Conservation (phyloP, 805 yeast genomes). For the Starmera quercuum region DNA sequence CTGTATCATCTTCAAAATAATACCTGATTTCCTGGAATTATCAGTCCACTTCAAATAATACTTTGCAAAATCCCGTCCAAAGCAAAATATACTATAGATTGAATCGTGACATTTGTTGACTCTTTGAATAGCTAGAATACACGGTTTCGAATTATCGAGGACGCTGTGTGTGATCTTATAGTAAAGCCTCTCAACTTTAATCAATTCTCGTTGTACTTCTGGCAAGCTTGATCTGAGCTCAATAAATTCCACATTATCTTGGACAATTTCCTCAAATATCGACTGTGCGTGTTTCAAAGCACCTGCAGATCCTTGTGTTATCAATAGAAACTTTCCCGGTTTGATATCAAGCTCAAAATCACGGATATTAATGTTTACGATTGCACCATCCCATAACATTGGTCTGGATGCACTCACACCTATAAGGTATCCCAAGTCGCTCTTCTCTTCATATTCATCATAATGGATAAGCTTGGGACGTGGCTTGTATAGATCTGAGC, state of each 20-base stretch:
- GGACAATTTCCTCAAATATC: constrained; percentile 48
- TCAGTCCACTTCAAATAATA: constrained; percentile 62
- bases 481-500: constrained; percentile 37
- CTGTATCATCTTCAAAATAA: constrained; percentile 65
- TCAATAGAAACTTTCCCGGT: constrained; percentile 59
- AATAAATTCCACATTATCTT: constrained; percentile 44
- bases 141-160: constrained; percentile 48
- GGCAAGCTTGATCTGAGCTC: constrained; percentile 67
- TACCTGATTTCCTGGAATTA: constrained; percentile 53
- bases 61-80: constrained; percentile 75
- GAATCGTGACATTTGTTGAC: constrained; percentile 67
- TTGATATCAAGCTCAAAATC: constrained; percentile 40
- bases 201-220: constrained; percentile 66
- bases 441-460: constrained; percentile 23
- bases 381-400: constrained; percentile 83
- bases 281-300: constrained; percentile 49
- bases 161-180: constrained; percentile 61
- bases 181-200: constrained; percentile 55
- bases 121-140: constrained; percentile 45
- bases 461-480: constrained; percentile 9
- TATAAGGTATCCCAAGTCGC: constrained; percentile 49
- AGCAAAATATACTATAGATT: constrained; percentile 65
- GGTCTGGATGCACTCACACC: constrained; percentile 78
- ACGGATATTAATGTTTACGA: constrained; percentile 44
- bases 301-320: constrained; percentile 62